Base-by-base conservation (phyloP, 352 stramenopile genomes). In the Pythium plurisporium region DNA sequence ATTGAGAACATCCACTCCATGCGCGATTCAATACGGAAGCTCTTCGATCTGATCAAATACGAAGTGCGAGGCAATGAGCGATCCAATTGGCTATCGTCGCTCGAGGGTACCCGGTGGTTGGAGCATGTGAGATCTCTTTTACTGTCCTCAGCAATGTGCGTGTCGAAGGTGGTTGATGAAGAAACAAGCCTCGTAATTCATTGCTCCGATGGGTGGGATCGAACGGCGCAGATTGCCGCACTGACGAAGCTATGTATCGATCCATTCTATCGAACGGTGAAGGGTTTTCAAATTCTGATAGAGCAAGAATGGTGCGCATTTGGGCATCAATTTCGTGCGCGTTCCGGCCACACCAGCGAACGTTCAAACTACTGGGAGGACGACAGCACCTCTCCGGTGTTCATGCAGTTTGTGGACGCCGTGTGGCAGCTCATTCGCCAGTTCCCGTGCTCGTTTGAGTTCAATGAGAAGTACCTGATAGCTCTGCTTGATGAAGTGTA, bases 291-390 rank as follows among this genome's bases (percentile, higher is more conserved):
- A 52, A 82, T 97, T 10, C 72, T 99, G 14, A 85, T 99, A 17
- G 96, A 99, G 75, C 98, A 99, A 63, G 97, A 99, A 53, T 99
- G 98, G 91, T 96, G 96, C 67, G 87, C 87, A 5, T 99, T 99
- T 74, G 98, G 98, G 9, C 97, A 99, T 76, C 95, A 98, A 33
- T 99, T 99, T 52, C 92, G 98, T 38, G 80, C 92, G 4, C 84
- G 97, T 30, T 88, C 79, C 4, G 83, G 83, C 0, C 79, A 86
- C 50, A 71, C 72, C 0, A 73, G 73, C n/a, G 76, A 81, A 11
- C 72, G 69, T 41, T 69, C 70, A 17, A 81, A 64, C 29, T 96
- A 97, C 47, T 92, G 83, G 74, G 94, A 98, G 55, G 96, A 99
- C 51, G 93, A 98, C 36, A 89, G 98, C 70, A 89, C 95, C 11